These are phyloP conservation scores for Tolypocladium paradoxum DNA, from an alignment of 2,329 filamentous ascomycete species.

Conservation along the genomic window DNA sequence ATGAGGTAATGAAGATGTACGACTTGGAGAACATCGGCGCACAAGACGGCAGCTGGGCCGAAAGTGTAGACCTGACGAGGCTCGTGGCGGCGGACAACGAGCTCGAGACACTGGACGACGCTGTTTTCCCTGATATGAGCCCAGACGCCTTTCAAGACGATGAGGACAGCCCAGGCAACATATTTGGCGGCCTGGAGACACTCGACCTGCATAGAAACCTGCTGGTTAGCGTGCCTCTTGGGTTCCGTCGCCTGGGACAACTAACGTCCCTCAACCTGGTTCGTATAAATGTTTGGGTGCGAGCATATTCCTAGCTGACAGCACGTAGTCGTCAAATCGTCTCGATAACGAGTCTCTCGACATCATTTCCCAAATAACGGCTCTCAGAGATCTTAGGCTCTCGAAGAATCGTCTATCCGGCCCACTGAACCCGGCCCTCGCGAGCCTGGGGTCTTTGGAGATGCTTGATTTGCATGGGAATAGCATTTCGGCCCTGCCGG, in stretches of 20 bases:
- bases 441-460: slow-evolving; percentile 59
- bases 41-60: slow-evolving; percentile 68
- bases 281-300: slow-evolving; percentile 18
- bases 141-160: slow-evolving; percentile 48
- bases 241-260: slow-evolving; percentile 59
- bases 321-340: slow-evolving; percentile 61
- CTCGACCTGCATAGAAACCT: slow-evolving; percentile 82
- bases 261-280: slow-evolving; percentile 77
- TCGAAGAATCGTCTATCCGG: slow-evolving; percentile 68
- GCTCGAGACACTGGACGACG: slow-evolving; percentile 60
- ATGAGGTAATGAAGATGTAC: slow-evolving; percentile 85
- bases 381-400: slow-evolving; percentile 70
- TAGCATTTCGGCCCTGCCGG: slow-evolving; percentile 59
- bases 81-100: slow-evolving; percentile 88
- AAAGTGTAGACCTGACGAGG: slow-evolving; percentile 76
- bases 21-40: slow-evolving; percentile 58
- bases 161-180: slow-evolving; percentile 56
- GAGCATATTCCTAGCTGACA: slow-evolving; percentile 11
- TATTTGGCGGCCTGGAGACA: slow-evolving; percentile 72
- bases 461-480: slow-evolving; percentile 75
- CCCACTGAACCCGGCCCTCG: slow-evolving; percentile 51
- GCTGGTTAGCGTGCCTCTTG: slow-evolving; percentile 60
- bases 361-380: slow-evolving; percentile 60
- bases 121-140: slow-evolving; percentile 65
- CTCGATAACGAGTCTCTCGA: slow-evolving; percentile 63